phyloP scores from a whole-genome alignment of 495 filamentous ascomycete genomes.

The Hypomontagnella monticulosa region DNA sequence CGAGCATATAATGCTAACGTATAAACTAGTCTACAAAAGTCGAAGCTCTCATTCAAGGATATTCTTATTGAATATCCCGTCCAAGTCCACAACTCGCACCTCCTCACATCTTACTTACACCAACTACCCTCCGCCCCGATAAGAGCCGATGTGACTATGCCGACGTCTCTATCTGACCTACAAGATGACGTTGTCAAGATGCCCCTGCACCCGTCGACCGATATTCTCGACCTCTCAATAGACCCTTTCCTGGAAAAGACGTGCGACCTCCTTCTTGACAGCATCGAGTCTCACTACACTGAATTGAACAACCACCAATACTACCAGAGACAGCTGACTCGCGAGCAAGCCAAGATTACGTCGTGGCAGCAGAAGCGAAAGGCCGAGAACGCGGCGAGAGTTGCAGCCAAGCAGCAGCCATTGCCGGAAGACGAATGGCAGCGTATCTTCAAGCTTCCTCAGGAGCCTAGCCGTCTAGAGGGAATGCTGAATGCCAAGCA shows the following conservation, averaged over 20 bases:
- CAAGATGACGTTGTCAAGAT: slow-evolving; percentile 62
- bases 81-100: slow-evolving; percentile 93
- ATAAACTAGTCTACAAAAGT: slow-evolving; percentile 79
- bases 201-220: slow-evolving; percentile 85
- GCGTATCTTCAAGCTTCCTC: slow-evolving; percentile 94
- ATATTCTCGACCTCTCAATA: slow-evolving; percentile 88
- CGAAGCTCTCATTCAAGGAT: slow-evolving; percentile 90
- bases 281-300: slow-evolving; percentile 96
- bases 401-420: slow-evolving; percentile 84
- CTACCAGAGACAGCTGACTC: slow-evolving; percentile 93
- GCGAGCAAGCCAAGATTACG: slow-evolving; percentile 95
- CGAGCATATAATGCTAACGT: slow-evolving; percentile 45
- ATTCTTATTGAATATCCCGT: slow-evolving; percentile 94
- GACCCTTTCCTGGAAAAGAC: slow-evolving; percentile 99
- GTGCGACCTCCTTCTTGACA: slow-evolving; percentile 92
- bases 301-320: slow-evolving; percentile 99
- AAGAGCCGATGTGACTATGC: slow-evolving; percentile 70
- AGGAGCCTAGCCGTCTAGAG: slow-evolving; percentile 92
- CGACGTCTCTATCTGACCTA: slow-evolving; percentile 79
- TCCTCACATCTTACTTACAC: slow-evolving; percentile 93
- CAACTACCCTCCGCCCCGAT: slow-evolving; percentile 72
- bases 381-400: slow-evolving; percentile 86
- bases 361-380: slow-evolving; percentile 96
- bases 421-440: slow-evolving; percentile 98
- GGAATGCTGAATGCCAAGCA: slow-evolving; percentile 91